phyloP scores from a whole-genome alignment of 2,329 filamentous ascomycete genomes.

The Trichoderma afroharzianum region DNA sequence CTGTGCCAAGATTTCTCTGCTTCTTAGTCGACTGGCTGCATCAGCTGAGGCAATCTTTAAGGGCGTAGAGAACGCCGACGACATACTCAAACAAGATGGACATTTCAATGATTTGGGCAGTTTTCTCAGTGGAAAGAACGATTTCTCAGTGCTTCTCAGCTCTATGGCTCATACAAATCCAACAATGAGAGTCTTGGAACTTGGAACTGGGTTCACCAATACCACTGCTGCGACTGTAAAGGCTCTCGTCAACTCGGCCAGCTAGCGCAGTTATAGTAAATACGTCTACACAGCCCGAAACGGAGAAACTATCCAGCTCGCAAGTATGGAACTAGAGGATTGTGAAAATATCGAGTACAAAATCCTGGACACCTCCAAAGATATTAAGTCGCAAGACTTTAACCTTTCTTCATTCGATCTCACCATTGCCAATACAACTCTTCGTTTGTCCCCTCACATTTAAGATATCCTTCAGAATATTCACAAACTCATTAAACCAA shows the following conservation, averaged over 20 bases:
- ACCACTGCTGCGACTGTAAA: constrained; percentile 24
- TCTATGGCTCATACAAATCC: constrained; percentile 15
- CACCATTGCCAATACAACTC: constrained; percentile 3
- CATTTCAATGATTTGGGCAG: not conserved
- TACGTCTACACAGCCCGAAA: constrained; percentile 29
- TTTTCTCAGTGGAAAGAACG: not conserved
- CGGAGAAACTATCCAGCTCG: constrained; percentile 23
- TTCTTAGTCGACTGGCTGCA: not conserved
- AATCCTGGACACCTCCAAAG: constrained; percentile 26
- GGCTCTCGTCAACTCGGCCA: not conserved
- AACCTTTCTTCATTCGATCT: constrained; percentile 12
- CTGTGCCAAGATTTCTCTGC: not conserved
- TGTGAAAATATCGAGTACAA: constrained; percentile 18
- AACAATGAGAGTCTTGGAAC: constrained; percentile 20
- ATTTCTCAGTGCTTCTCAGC: not conserved
- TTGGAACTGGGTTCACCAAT: constrained; percentile 41
- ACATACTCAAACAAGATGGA: not conserved
- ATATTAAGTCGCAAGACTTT: constrained; percentile 13
- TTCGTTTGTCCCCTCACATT: not conserved
- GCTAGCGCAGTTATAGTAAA: constrained; percentile 6
- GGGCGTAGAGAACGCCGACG: not conserved
- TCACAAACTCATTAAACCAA: not conserved
- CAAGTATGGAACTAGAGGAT: constrained; percentile 22
- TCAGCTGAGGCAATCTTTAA: not conserved
- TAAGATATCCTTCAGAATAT: not conserved